Conservation (phyloP, 1,139 yeast genomes). For the Kodamaea sp. region DNA sequence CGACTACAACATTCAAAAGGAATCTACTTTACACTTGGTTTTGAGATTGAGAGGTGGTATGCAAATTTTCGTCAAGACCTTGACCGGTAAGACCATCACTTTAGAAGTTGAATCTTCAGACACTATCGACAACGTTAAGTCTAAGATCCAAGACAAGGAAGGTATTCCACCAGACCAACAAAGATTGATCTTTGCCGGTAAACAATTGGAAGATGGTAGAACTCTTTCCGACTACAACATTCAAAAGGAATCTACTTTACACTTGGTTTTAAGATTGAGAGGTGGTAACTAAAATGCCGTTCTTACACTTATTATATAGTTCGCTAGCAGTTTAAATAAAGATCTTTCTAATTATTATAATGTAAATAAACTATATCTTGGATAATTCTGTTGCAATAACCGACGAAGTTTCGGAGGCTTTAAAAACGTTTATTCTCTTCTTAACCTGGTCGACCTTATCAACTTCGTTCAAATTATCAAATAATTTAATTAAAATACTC, state of each 20-base stretch:
- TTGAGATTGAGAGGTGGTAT: slow-evolving; percentile 30
- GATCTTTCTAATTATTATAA: neutral
- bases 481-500: slow-evolving; percentile 16
- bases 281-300: slow-evolving; percentile 77
- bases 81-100: slow-evolving; percentile 88
- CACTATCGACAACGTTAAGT: slow-evolving; percentile 91
- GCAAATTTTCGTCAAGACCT: slow-evolving; percentile 65
- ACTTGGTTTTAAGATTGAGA: slow-evolving; percentile 86
- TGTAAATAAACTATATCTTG: slow-evolving; percentile 2
- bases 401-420: slow-evolving; percentile 24
- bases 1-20: slow-evolving; percentile 63
- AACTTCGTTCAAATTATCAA: slow-evolving; percentile 27
- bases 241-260: slow-evolving; percentile 89
- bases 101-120: slow-evolving; percentile 93
- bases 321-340: neutral
- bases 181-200: slow-evolving; percentile 90
- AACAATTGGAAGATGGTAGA: slow-evolving; percentile 93
- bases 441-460: slow-evolving; percentile 15
- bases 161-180: slow-evolving; percentile 96
- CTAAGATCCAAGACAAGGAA: slow-evolving; percentile 92
- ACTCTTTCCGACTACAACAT: slow-evolving; percentile 92
- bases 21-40: slow-evolving; percentile 45
- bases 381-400: slow-evolving; percentile 29
- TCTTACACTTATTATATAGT: neutral
- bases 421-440: slow-evolving; percentile 2